Base-by-base conservation (phyloP, 768 basidiomycete genomes). In the Lyophyllum shimeji region DNA sequence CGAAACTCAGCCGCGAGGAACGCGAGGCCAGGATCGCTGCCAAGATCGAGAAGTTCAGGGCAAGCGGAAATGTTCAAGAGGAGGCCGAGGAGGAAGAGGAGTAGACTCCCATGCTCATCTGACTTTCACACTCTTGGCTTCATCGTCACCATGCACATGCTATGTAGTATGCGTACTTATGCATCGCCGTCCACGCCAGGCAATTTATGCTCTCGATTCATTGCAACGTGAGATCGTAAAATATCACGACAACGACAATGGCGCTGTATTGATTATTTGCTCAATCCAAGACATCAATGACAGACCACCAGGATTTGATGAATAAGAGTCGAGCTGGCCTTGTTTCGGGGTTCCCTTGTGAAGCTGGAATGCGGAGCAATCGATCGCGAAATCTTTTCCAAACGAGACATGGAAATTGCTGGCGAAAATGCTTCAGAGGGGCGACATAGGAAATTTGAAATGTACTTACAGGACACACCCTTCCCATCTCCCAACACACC, bases 11-110 rank as follows among this genome's bases (percentile, higher is more conserved):
- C 34, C 67, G 80, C 63, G 93, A 81, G 46, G 76, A 96, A 78
- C 87, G 95, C 70, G 82, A 84, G 72, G 85, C 79, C 61, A 82
- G 81, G 57, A 93, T 99, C 76, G 85, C 89, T 60, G 81, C 75
- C 64, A 98, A 92, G 81, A 98, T 98, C 74, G 84, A 87, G 67
- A 87, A 87, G 55, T 98, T 96, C 89, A 82, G 92, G 74, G 81
- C 84, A 44, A 82, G 82, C 63, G 84, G 78, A 46, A 79, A 68
- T 50, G 85, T 71, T 9, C 81, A 75, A 31, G 83, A 78, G 23
- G 82, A 78, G 42, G 84, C 82, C 24, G 83, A 75, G 18, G 80
- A 80, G 17, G 82, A 84, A 56, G 85, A 89, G 48, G 87, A 91
- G 75, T 87, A 85, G 76, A 74, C 63, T 43, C 60, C 44, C 55